These are phyloP conservation scores for Ciborinia camelliae DNA, from an alignment of 2,329 filamentous ascomycete genomes.

Conservation along the genomic window DNA sequence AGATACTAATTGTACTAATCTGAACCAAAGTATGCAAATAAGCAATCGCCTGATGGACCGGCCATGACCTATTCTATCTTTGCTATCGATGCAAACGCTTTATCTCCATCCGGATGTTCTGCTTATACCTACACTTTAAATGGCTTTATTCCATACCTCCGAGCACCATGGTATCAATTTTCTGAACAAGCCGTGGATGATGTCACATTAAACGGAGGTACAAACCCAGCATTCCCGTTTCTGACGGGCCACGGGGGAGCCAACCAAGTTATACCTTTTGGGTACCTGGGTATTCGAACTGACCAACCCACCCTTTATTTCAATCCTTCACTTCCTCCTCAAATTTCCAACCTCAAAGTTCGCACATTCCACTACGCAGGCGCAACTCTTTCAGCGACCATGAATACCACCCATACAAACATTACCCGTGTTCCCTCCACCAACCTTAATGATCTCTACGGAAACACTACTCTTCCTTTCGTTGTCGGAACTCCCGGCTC, in stretches of 20 bases:
- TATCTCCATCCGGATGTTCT: constrained; percentile 64
- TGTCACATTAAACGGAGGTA: constrained; percentile 52
- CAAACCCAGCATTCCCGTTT: constrained; percentile 50
- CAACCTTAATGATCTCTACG: constrained; percentile 55
- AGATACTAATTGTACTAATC: constrained; percentile 19
- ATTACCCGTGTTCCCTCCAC: constrained; percentile 50
- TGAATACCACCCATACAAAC: constrained; percentile 63
- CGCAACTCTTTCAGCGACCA: constrained; percentile 57
- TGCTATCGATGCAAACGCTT: constrained; percentile 61
- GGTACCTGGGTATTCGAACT: constrained; percentile 62
- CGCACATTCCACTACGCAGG: constrained; percentile 66
- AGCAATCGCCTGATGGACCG: constrained; percentile 64
- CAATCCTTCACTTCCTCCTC: constrained; percentile 57
- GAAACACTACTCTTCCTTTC: constrained; percentile 54
- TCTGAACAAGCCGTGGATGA: constrained; percentile 66
- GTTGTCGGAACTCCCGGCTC: constrained; percentile 49
- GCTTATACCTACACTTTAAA: constrained; percentile 65
- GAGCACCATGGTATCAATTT: constrained; percentile 67
- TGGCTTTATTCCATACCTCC: constrained; percentile 59
- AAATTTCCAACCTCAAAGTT: constrained; percentile 58
- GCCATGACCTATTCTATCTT: constrained; percentile 73
- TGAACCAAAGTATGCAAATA: constrained; percentile 55
- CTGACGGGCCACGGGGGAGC: constrained; percentile 68
- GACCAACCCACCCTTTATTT: constrained; percentile 58
- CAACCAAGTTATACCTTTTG: constrained; percentile 64